A percentile compares a stretch with the other conserved stretches of the same genome.
Evolutionary conservation across 495 filamentous ascomycete species (phyloP).

Genomic region (Penicillium arizonense): DNA sequence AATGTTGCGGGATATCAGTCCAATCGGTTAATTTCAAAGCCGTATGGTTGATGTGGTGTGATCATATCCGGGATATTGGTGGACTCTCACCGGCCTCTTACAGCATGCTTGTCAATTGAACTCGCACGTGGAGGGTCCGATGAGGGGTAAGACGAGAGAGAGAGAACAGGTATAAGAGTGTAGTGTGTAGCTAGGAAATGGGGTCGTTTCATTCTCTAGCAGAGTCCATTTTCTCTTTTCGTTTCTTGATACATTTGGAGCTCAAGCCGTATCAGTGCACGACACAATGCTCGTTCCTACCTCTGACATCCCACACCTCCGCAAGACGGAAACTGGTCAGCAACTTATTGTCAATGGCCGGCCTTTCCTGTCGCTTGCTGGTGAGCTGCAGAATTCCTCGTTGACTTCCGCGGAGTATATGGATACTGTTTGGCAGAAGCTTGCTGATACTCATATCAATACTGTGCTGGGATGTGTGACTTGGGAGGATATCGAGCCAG

Average conservation of each 20-base stretch:
- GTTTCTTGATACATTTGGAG: neutral
- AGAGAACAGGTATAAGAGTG: neutral
- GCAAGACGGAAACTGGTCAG: conserved; percentile 21
- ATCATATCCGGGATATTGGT: too few relatives aligned
- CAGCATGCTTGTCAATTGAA: too few relatives aligned
- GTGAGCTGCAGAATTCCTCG: conserved; percentile 50
- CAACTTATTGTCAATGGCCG: conserved; percentile 47
- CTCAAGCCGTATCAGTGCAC: neutral
- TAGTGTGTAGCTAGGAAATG: neutral
- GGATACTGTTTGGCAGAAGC: conserved; percentile 41
- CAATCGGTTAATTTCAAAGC: neutral
- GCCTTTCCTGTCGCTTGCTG: conserved; percentile 45
- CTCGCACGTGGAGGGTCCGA: neutral
- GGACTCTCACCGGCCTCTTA: too few relatives aligned
- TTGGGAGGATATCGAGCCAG: conserved; percentile 50
- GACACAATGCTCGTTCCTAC: conserved; percentile 1
- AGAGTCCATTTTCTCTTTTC: neutral
- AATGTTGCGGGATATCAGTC: neutral
- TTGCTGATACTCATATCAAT: conserved; percentile 42
- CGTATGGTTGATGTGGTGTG: neutral
- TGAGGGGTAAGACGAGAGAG: neutral
- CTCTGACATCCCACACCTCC: conserved; percentile 25
- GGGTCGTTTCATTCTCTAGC: neutral
- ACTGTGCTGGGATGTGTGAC: conserved; percentile 51
- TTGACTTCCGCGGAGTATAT: conserved; percentile 46